Evolutionary conservation across 2,329 filamentous ascomycete species (phyloP).

Genomic region (Fusarium vanettenii): DNA sequence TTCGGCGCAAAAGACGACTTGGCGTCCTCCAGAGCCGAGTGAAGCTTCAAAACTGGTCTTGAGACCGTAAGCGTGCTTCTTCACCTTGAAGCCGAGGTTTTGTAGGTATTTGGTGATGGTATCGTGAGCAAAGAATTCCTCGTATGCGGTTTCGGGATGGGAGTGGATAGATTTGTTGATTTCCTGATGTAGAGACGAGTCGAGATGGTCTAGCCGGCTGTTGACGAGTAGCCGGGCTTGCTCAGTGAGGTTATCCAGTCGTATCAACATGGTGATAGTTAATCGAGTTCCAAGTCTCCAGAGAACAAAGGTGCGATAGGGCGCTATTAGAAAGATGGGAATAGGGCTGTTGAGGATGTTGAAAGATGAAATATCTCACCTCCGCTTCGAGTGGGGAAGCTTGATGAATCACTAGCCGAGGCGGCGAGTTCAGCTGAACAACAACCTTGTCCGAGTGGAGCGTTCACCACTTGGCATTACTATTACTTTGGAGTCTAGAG

Average conservation of each 20-base stretch:
- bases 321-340: neutral
- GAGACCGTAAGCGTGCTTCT: slow-evolving; percentile 13
- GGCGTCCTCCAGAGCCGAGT: slow-evolving; percentile 16
- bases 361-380: neutral
- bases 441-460: neutral
- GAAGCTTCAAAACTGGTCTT: slow-evolving; percentile 24
- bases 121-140: slow-evolving; percentile 23
- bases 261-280: neutral
- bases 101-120: slow-evolving; percentile 14
- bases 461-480: neutral
- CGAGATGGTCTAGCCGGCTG: neutral
- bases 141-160: slow-evolving; percentile 21
- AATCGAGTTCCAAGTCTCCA: no score
- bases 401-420: neutral
- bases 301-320: neutral
- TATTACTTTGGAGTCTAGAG: neutral
- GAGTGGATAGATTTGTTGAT: neutral
- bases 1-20: slow-evolving; percentile 25
- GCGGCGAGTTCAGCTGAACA: neutral
- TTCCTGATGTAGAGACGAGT: neutral
- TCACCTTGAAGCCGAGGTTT: slow-evolving; percentile 17
- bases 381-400: neutral
- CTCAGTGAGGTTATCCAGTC: neutral
- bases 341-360: neutral
- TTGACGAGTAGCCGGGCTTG: neutral